Conservation (phyloP, 352 stramenopile genomes). For the Phytophthora chlamydospora region DNA sequence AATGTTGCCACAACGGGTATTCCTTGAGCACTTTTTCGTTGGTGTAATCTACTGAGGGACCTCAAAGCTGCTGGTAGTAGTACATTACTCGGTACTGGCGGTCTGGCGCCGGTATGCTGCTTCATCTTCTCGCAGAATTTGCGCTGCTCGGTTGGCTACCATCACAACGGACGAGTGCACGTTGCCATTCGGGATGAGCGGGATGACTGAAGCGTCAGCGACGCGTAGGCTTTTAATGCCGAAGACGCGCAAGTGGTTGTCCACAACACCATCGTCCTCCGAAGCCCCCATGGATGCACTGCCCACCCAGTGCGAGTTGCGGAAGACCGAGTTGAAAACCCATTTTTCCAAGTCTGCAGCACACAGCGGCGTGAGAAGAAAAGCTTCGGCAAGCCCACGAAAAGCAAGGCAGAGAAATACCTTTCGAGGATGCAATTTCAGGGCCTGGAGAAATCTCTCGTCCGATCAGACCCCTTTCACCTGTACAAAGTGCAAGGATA, state of each 20-base stretch:
- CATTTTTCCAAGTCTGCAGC: constrained; percentile 60
- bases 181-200: constrained; percentile 74
- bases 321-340: constrained; percentile 69
- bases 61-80: no score
- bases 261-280: constrained; percentile 56
- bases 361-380: constrained; percentile 3
- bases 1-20: no score
- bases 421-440: constrained; percentile 33
- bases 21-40: no score
- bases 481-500: constrained; percentile 23
- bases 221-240: constrained; percentile 64
- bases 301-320: constrained; percentile 89
- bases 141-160: constrained; percentile 56
- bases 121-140: constrained; percentile 51
- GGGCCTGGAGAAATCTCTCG: constrained; percentile 50
- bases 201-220: constrained; percentile 73
- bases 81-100: constrained; percentile 2
- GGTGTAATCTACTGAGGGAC: no score
- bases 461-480: constrained; percentile 46
- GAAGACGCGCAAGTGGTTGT: constrained; percentile 65
- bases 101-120: constrained; percentile 12
- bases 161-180: constrained; percentile 79
- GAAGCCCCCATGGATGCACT: constrained; percentile 71
- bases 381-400: background rate
- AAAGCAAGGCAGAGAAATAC: constrained; percentile 29